These are phyloP conservation scores for Mrakia gelida DNA, from an alignment of 768 basidiomycete genomes.

Conservation along the genomic window DNA sequence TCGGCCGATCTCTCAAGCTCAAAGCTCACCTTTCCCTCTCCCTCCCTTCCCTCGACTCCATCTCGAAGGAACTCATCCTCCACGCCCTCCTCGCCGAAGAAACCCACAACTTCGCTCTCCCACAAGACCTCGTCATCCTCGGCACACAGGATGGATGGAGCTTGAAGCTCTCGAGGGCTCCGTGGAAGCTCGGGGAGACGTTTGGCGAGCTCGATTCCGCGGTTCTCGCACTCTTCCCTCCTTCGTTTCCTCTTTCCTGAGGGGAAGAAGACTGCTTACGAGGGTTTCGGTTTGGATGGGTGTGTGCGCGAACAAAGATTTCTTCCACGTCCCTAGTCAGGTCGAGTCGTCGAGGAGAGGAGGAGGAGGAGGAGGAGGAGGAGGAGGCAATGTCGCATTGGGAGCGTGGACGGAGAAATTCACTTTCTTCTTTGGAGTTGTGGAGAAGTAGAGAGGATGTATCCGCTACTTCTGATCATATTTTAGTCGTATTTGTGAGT, in stretches of 20 bases:
- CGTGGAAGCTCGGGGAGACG: not conserved
- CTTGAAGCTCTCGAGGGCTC: not conserved
- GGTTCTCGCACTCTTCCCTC: not conserved
- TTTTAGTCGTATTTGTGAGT: too few species aligned
- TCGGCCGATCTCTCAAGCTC: too few species aligned
- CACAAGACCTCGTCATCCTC: not conserved
- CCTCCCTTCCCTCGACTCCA: not conserved
- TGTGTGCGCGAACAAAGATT: not conserved
- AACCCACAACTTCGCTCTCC: not conserved
- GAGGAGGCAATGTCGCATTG: not conserved
- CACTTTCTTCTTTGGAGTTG: not conserved
- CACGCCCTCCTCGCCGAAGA: constrained; percentile 1
- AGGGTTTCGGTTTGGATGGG: not conserved
- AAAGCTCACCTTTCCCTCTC: not conserved
- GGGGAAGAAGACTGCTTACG: not conserved
- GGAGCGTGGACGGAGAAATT: not conserved
- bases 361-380: not conserved
- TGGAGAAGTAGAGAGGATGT: not conserved
- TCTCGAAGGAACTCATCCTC: not conserved
- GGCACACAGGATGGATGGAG: not conserved
- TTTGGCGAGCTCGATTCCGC: not conserved
- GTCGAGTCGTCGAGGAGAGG: not conserved
- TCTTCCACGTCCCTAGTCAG: not conserved
- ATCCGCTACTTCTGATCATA: too few species aligned
- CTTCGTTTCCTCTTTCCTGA: not conserved